phyloP scores from a whole-genome alignment of 1,139 yeast species.

The Lodderomyces theae region DNA sequence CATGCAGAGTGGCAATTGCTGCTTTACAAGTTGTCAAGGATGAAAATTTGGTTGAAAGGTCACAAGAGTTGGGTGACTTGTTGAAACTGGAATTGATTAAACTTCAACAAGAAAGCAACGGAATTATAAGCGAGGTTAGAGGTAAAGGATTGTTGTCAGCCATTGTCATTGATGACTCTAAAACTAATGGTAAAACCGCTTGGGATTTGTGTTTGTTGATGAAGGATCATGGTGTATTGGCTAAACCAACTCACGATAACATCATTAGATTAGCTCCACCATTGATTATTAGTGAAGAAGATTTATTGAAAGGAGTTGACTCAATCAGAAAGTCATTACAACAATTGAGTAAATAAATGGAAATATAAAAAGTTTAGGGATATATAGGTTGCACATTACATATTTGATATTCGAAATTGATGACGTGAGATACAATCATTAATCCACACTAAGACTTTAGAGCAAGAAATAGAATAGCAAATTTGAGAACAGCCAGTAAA shows the following conservation, averaged over 20 bases:
- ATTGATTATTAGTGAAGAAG: constrained; percentile 83
- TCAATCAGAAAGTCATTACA: constrained; percentile 62
- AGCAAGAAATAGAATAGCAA: too few relatives aligned
- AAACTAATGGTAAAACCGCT: constrained; percentile 87
- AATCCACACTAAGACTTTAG: too few relatives aligned
- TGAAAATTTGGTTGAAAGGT: constrained; percentile 80
- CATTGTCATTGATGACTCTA: constrained; percentile 80
- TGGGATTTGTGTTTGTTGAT: constrained; percentile 93
- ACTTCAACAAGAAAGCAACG: constrained; percentile 59
- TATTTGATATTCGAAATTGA: too few relatives aligned
- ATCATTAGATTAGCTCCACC: constrained; percentile 97
- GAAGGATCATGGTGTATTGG: constrained; percentile 87
- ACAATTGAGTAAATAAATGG: constrained; percentile 39
- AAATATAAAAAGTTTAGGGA: too few relatives aligned
- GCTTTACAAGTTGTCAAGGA: constrained; percentile 88
- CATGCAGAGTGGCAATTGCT: constrained; percentile 92
- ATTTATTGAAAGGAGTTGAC: constrained; percentile 75
- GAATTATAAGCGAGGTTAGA: constrained; percentile 84
- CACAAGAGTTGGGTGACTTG: constrained; percentile 66
- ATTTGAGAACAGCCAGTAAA: too few relatives aligned
- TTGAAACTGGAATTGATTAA: constrained; percentile 66
- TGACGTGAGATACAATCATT: too few relatives aligned
- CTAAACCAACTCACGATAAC: constrained; percentile 96
- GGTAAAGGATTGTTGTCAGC: constrained; percentile 91
- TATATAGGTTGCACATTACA: too few relatives aligned